These are phyloP conservation scores for Mallotus japonicus DNA, from an alignment of 441 rosid species.

Conservation along the genomic window DNA sequence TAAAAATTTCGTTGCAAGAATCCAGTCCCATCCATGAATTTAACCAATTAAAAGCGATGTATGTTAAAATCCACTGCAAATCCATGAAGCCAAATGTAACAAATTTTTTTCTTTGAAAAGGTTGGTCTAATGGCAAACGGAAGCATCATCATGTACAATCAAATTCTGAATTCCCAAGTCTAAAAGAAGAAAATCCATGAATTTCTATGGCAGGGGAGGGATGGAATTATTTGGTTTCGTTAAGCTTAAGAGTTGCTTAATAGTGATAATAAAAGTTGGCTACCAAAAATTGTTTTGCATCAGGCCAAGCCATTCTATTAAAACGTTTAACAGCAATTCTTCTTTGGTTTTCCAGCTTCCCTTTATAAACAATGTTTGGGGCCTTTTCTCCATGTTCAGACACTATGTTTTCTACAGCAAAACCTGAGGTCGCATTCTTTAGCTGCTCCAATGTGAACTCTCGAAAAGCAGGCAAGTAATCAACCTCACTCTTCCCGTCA, in stretches of 20 bases:
- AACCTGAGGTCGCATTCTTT: slow-evolving; percentile 50
- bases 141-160: slow-evolving; percentile 2
- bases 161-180: background rate
- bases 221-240: background rate
- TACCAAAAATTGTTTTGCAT: slow-evolving; percentile 51
- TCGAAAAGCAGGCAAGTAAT: slow-evolving; percentile 59
- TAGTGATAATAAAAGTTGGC: slow-evolving; percentile 14
- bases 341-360: slow-evolving; percentile 41
- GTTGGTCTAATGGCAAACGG: background rate
- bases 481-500: slow-evolving; percentile 54
- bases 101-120: background rate
- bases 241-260: background rate
- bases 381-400: slow-evolving; percentile 59
- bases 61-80: background rate
- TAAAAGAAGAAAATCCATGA: background rate
- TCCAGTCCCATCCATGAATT: background rate
- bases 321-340: slow-evolving; percentile 46
- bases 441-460: slow-evolving; percentile 74
- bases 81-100: background rate
- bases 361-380: slow-evolving; percentile 50
- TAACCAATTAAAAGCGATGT: background rate
- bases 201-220: background rate
- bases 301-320: slow-evolving; percentile 51
- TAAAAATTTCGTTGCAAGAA: slow-evolving; percentile 7
- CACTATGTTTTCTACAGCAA: slow-evolving; percentile 44